phyloP scores from a whole-genome alignment of 805 yeast genomes.

The Saccharomycopsis amapae region DNA sequence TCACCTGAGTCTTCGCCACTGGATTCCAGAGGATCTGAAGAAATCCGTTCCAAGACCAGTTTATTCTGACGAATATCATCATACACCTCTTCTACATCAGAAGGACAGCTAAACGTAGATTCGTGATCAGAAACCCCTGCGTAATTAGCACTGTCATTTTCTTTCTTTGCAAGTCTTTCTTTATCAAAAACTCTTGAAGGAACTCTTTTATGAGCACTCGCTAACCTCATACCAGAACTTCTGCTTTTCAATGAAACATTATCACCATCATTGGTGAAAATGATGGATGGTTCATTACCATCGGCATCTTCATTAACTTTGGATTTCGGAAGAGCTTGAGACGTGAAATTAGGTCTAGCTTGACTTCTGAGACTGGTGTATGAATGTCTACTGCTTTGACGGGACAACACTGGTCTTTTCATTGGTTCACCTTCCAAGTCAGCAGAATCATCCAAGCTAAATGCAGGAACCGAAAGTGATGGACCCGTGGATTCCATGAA shows the following conservation, averaged over 20 bases:
- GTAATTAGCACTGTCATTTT: slow-evolving; percentile 1
- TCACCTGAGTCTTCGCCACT: not conserved
- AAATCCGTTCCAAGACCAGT: too few species aligned
- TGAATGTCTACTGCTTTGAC: slow-evolving; percentile 22
- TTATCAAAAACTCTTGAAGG: not conserved
- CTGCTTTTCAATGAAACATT: slow-evolving; percentile 11
- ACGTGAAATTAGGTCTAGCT: slow-evolving; percentile 56
- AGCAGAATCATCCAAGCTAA: slow-evolving; percentile 8
- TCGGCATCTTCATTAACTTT: slow-evolving; percentile 60
- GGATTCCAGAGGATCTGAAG: not conserved
- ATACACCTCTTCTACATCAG: too few species aligned
- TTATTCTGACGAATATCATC: too few species aligned
- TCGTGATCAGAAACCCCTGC: too few species aligned
- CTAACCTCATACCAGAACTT: not conserved
- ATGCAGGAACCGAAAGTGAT: slow-evolving; percentile 2
- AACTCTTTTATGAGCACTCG: not conserved
- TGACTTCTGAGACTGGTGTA: slow-evolving; percentile 24
- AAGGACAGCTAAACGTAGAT: too few species aligned
- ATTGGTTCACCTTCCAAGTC: not conserved
- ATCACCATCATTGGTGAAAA: slow-evolving; percentile 34
- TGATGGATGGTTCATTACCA: slow-evolving; percentile 59
- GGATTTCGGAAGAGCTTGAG: slow-evolving; percentile 65
- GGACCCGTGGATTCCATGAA: slow-evolving; percentile 3
- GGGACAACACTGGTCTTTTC: slow-evolving; percentile 16
- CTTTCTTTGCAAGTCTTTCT: slow-evolving; percentile 1